Evolutionary conservation across 176 grass and related monocot genomes (phyloP).

Genomic region (Cenchrus fungigraminus): DNA sequence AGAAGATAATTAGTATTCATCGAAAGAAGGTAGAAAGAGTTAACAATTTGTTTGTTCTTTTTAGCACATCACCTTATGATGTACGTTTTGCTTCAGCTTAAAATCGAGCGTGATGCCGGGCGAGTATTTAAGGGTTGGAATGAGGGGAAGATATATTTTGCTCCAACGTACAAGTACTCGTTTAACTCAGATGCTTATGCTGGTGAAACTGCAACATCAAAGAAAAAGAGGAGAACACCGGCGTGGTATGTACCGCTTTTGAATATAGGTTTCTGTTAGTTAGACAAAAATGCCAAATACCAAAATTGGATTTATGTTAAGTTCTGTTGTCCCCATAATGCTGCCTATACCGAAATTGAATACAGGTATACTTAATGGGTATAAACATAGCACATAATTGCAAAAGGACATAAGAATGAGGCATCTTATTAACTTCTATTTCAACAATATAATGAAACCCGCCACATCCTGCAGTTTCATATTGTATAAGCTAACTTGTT

Average conservation of each 20-base stretch:
- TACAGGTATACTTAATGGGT: too few relatives aligned
- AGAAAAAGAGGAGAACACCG: conserved; percentile 71
- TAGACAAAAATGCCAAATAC: background rate
- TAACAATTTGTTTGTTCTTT: background rate
- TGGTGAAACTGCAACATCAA: conserved; percentile 54
- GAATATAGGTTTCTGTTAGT: too few relatives aligned
- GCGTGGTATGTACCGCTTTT: conserved; percentile 62
- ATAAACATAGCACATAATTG: too few relatives aligned
- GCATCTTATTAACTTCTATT: background rate
- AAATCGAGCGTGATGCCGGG: conserved; percentile 57
- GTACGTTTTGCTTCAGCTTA: conserved; percentile 63
- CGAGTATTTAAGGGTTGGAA: conserved; percentile 78
- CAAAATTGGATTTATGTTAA: background rate
- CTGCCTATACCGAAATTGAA: background rate
- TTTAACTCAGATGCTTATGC: conserved; percentile 78
- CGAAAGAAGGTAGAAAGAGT: background rate
- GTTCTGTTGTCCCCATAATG: background rate
- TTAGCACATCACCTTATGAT: conserved; percentile 9
- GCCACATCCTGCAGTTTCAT: background rate
- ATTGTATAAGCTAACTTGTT: background rate
- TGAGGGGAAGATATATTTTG: conserved; percentile 85
- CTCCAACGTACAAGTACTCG: conserved; percentile 92
- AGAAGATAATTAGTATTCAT: background rate
- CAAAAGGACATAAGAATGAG: background rate
- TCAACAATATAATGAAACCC: conserved; percentile 4